phyloP scores from a whole-genome alignment of 108 stramenopile species.

The Cyclotella baltica region DNA sequence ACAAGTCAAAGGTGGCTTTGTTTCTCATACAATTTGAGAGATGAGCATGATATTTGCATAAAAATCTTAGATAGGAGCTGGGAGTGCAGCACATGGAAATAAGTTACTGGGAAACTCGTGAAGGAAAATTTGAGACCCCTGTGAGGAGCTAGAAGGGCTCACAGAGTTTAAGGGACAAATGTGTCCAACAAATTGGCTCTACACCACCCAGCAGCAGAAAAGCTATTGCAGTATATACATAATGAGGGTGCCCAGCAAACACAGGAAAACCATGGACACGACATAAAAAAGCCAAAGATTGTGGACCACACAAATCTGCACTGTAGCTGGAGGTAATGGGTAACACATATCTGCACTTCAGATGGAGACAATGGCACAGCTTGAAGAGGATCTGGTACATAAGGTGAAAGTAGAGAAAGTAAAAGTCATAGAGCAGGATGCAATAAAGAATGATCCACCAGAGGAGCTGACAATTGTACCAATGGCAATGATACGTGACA shows the following conservation, averaged over 20 bases:
- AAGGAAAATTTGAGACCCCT: neutral
- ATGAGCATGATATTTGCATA: too few relatives aligned
- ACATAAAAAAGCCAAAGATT: neutral
- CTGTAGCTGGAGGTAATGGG: neutral
- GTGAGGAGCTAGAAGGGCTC: neutral
- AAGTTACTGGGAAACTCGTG: neutral
- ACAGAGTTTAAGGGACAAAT: neutral
- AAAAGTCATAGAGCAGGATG: neutral
- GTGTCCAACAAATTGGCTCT: neutral
- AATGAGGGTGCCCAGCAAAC: neutral
- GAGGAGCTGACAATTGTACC: neutral
- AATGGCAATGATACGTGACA: conserved; percentile 6
- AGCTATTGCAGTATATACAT: neutral
- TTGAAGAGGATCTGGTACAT: too few relatives aligned
- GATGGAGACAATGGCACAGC: too few relatives aligned
- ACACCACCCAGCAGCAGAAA: conserved; percentile 2
- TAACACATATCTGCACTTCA: too few relatives aligned
- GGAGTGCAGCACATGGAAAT: too few relatives aligned
- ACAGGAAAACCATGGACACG: neutral
- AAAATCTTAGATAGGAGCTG: too few relatives aligned
- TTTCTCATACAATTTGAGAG: too few relatives aligned
- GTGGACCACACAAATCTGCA: too few relatives aligned
- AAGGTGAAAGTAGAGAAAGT: neutral
- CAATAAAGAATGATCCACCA: neutral
- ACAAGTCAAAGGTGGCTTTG: too few relatives aligned